phyloP scores from a whole-genome alignment of 257 asterid genomes.

The Perilla frutescens region DNA sequence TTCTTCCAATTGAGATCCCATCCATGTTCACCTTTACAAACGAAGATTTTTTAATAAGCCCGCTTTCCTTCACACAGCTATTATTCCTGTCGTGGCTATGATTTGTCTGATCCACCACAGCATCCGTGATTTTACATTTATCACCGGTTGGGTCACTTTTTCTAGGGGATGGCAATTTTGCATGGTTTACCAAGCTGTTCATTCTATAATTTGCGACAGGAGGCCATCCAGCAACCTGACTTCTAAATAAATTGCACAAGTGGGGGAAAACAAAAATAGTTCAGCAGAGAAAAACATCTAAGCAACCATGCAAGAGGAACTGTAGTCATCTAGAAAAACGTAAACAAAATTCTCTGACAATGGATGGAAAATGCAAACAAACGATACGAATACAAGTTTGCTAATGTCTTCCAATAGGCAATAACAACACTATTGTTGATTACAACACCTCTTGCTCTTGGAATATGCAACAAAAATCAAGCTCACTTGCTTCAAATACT shows the following conservation, averaged over 20 bases:
- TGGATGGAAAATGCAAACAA: background rate
- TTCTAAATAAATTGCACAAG: conserved; percentile 29
- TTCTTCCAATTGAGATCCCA: conserved; percentile 83
- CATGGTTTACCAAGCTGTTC: conserved; percentile 45
- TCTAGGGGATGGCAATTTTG: conserved; percentile 39
- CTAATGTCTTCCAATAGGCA: too few species aligned
- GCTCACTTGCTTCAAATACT: background rate
- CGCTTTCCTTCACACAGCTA: conserved; percentile 39
- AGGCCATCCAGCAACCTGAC: conserved; percentile 63
- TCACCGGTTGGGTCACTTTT: conserved; percentile 40
- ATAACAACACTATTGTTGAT: background rate
- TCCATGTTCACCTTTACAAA: conserved; percentile 93
- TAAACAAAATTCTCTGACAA: background rate
- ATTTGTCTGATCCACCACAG: conserved; percentile 23
- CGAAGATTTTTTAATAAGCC: conserved; percentile 45
- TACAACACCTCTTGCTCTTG: background rate
- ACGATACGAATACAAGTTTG: background rate
- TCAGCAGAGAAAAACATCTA: conserved; percentile 10
- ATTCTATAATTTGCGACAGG: conserved; percentile 46
- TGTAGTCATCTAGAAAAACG: background rate
- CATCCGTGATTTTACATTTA: conserved; percentile 42
- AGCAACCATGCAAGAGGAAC: conserved; percentile 6
- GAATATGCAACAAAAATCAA: conserved; percentile 13
- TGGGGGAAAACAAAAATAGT: conserved; percentile 4
- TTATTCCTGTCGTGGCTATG: conserved; percentile 18